These are phyloP conservation scores for Pseudocercospora pini-densiflorae DNA, from an alignment of 2,329 filamentous ascomycete species.

Conservation along the genomic window DNA sequence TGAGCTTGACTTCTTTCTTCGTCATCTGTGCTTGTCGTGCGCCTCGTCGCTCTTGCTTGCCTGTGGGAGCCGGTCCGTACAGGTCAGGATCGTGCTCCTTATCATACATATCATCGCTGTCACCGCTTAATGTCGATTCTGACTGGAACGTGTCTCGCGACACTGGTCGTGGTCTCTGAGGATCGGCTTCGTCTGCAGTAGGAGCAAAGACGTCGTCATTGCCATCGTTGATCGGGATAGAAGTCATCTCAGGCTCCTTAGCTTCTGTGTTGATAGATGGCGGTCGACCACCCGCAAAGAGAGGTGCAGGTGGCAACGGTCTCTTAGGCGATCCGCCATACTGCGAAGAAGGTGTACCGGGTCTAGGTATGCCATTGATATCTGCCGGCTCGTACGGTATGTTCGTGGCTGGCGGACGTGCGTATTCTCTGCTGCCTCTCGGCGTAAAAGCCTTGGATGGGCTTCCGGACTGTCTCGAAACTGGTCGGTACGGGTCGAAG, in stretches of 20 bases:
- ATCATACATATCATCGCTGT: conserved; percentile 64
- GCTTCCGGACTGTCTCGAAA: conserved; percentile 60
- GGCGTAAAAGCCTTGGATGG: conserved; percentile 46
- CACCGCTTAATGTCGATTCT: conserved; percentile 61
- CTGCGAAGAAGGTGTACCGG: conserved; percentile 85
- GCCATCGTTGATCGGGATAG: conserved; percentile 67
- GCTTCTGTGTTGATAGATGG: conserved; percentile 46
- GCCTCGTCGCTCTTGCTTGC: conserved; percentile 84
- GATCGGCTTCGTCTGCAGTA: conserved; percentile 58
- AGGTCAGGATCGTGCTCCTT: conserved; percentile 58
- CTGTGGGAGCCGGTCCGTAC: conserved; percentile 85
- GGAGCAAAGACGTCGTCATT: conserved; percentile 69
- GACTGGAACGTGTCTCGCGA: conserved; percentile 68
- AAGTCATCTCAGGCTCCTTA: conserved; percentile 63
- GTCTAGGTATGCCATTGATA: conserved; percentile 85
- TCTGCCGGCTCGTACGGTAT: conserved; percentile 84
- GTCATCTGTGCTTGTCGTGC: conserved; percentile 85
- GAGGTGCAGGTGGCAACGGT: conserved; percentile 83
- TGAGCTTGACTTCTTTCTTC: conserved; percentile 91
- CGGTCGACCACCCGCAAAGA: conserved; percentile 68
- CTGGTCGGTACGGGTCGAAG: conserved; percentile 63
- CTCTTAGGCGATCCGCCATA: conserved; percentile 88
- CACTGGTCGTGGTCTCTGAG: conserved; percentile 58
- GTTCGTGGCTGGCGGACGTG: conserved; percentile 71
- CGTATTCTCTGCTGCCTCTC: conserved; percentile 63